Evolutionary conservation across 2,329 filamentous ascomycete species (phyloP).

Genomic region (Venturiaceae sp.): DNA sequence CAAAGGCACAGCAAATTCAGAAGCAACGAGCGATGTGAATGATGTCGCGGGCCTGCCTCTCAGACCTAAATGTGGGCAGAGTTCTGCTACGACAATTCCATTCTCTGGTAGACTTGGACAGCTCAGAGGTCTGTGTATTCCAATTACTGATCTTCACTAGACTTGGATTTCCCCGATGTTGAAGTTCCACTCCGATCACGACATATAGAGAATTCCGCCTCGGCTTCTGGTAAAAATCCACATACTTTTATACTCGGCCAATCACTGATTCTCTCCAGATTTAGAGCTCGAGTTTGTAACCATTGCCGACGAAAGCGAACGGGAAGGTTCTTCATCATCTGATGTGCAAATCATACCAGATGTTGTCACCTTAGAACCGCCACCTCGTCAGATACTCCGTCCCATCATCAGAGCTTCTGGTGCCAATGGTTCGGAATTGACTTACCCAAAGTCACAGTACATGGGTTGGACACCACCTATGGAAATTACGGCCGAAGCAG

Average conservation of each 20-base stretch:
- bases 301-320: background rate
- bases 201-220: background rate
- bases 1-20: background rate
- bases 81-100: background rate
- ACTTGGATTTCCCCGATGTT: background rate
- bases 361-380: background rate
- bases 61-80: background rate
- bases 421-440: conserved; percentile 1
- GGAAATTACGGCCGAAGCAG: conserved; percentile 18
- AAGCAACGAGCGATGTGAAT: background rate
- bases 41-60: background rate
- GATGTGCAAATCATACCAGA: too few species aligned
- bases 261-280: background rate
- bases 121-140: too few species aligned
- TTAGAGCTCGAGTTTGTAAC: background rate
- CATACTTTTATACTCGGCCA: too few species aligned
- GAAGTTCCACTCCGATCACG: background rate
- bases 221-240: background rate
- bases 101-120: background rate
- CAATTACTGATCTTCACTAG: background rate
- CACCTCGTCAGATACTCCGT: background rate
- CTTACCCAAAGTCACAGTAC: conserved; percentile 18
- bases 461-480: conserved; percentile 12
- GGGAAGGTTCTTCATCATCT: background rate
- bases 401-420: background rate